Percentiles rank a stretch among this genome's conserved stretches.
phyloP scores from a whole-genome alignment of 2,329 filamentous ascomycete species.

The Teratosphaeriaceae sp. region DNA sequence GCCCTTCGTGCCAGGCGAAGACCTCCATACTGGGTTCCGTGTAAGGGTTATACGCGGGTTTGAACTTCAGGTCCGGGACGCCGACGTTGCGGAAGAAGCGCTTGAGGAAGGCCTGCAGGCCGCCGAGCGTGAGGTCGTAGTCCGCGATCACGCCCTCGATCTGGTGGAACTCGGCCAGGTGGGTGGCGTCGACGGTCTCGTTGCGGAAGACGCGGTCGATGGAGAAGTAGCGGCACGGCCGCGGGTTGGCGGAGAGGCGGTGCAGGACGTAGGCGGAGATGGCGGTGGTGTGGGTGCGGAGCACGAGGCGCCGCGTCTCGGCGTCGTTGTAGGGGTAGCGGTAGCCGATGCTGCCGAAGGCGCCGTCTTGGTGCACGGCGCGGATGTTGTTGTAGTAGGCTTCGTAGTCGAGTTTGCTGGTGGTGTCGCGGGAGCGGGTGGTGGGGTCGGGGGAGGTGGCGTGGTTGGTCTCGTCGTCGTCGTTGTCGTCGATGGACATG shows the following conservation, averaged over 20 bases:
- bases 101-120: constrained; percentile 89
- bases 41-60: constrained; percentile 93
- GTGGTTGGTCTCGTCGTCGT: constrained; percentile 37
- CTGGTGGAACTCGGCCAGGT: constrained; percentile 97
- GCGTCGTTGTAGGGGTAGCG: constrained; percentile 88
- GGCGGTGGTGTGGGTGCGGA: constrained; percentile 93
- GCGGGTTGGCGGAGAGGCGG: constrained; percentile 75
- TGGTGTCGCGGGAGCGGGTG: constrained; percentile 8
- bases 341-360: constrained; percentile 93
- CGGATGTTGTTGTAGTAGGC: constrained; percentile 84
- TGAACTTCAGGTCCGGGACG: constrained; percentile 80
- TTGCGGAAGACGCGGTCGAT: constrained; percentile 98
- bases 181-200: constrained; percentile 93
- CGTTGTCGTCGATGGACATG: constrained; percentile 42
- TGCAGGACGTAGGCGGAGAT: constrained; percentile 87
- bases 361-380: constrained; percentile 81
- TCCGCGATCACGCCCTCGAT: constrained; percentile 98
- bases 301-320: constrained; percentile 78
- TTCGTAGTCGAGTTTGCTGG: constrained; percentile 57
- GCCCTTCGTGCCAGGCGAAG: constrained; percentile 85
- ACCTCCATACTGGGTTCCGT: constrained; percentile 98
- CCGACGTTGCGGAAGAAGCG: constrained; percentile 97
- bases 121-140: constrained; percentile 85
- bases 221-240: constrained; percentile 92
- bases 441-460: constrained; percentile 14